Percentiles rank a stretch among this genome's conserved stretches.
Conservation (phyloP, 371 early-diverging fungal genomes). For the Parasitella parasitica region DNA sequence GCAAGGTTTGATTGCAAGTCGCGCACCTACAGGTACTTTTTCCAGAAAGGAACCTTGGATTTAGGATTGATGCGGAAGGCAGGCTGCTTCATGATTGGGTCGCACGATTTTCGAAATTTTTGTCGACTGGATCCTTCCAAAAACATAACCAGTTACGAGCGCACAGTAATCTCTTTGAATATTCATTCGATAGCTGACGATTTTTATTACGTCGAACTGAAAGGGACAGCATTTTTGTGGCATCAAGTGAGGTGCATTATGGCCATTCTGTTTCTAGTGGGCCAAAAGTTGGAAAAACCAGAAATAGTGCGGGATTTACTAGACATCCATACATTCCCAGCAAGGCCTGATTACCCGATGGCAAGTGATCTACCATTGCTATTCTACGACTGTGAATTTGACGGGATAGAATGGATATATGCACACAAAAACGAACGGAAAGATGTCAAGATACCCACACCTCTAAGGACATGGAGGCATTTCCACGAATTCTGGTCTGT, state of each 20-base stretch:
- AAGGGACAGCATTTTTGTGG: constrained; percentile 92
- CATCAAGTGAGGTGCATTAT: constrained; percentile 98
- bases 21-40: constrained; percentile 93
- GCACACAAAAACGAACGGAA: constrained; percentile 15
- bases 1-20: constrained; percentile 89
- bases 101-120: constrained; percentile 94
- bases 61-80: constrained; percentile 80
- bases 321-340: constrained; percentile 30
- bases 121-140: constrained; percentile 90
- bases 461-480: constrained; percentile 40
- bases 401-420: constrained; percentile 54
- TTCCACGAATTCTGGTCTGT: constrained; percentile 49
- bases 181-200: constrained; percentile 57
- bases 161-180: constrained; percentile 63
- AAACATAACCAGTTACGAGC: constrained; percentile 72
- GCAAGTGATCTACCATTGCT: constrained; percentile 88
- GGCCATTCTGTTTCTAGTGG: constrained; percentile 86
- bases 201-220: constrained; percentile 70
- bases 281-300: constrained; percentile 53
- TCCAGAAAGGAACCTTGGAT: constrained; percentile 59
- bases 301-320: constrained; percentile 38
- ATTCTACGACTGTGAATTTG: constrained; percentile 86
- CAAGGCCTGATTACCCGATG: constrained; percentile 53
- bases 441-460: constrained; percentile 14
- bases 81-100: constrained; percentile 68